Evolutionary conservation across 2,329 filamentous ascomycete species (phyloP).

Genomic region (Fusarium humuli): DNA sequence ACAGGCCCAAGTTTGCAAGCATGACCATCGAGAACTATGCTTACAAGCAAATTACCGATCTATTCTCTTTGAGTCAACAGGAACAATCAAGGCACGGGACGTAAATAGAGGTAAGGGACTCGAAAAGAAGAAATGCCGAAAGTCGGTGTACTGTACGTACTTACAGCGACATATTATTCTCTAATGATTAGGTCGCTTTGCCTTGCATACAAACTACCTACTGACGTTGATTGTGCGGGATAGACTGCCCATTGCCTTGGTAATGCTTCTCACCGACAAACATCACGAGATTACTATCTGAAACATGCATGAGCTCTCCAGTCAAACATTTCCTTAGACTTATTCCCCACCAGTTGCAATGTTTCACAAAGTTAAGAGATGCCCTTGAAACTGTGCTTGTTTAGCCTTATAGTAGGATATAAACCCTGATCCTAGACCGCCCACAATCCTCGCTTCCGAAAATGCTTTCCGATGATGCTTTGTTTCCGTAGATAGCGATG

Average conservation of each 20-base stretch:
- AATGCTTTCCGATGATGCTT: background rate
- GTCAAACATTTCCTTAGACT: background rate
- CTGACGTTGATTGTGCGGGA: background rate
- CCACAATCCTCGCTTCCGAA: background rate
- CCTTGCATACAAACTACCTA: background rate
- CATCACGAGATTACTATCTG: background rate
- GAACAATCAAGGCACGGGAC: background rate
- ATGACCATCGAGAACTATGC: background rate
- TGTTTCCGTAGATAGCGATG: background rate
- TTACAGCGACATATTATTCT: background rate
- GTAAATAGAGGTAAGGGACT: constrained; percentile 1
- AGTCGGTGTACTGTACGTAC: constrained; percentile 7
- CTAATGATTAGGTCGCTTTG: background rate
- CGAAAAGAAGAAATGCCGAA: constrained; percentile 15
- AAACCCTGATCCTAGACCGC: background rate
- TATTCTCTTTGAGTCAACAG: background rate
- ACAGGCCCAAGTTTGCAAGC: background rate
- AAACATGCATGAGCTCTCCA: constrained; percentile 1
- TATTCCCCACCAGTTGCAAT: background rate
- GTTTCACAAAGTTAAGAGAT: background rate
- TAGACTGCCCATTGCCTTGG: background rate
- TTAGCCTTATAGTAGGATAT: background rate
- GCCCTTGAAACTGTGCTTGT: background rate
- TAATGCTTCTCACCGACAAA: background rate
- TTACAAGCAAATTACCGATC: background rate